A percentile compares a stretch with the other conserved stretches of the same genome.
phyloP scores from a whole-genome alignment of 805 yeast species.

The Metschnikowia lunata region DNA sequence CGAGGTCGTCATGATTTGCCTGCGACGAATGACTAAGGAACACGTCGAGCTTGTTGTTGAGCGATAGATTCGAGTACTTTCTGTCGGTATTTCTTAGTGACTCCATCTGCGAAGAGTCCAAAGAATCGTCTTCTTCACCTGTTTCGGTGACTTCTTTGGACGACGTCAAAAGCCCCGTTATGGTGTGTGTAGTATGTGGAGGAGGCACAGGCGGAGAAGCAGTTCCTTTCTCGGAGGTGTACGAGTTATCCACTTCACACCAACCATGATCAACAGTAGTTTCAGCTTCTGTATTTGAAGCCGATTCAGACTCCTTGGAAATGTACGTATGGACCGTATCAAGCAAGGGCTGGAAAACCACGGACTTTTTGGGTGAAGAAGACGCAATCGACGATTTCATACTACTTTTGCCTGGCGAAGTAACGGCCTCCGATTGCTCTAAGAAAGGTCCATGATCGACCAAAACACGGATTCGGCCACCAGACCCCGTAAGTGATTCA shows the following conservation, averaged over 20 bases:
- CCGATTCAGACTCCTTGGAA: constrained; percentile 3
- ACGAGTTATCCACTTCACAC: constrained; percentile 10
- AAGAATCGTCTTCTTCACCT: not conserved
- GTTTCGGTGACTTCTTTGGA: not conserved
- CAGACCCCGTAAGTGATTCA: not conserved
- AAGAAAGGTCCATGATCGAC: not conserved
- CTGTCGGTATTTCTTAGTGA: constrained; percentile 4
- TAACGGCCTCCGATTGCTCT: not conserved
- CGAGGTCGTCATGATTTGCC: constrained; percentile 25
- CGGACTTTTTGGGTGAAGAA: constrained; percentile 37
- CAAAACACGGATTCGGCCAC: no score
- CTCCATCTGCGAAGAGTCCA: constrained; percentile 13
- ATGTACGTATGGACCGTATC: constrained; percentile 14
- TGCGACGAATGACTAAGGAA: constrained; percentile 26
- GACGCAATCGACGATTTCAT: constrained; percentile 25
- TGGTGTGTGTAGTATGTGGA: constrained; percentile 16
- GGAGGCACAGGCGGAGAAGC: constrained; percentile 17
- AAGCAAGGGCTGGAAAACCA: constrained; percentile 25
- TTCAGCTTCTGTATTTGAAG: not conserved
- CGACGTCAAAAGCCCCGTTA: constrained; percentile 14
- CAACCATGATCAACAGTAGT: constrained; percentile 12
- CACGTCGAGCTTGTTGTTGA: constrained; percentile 44
- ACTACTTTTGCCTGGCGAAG: constrained; percentile 37
- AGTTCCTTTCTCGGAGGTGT: constrained; percentile 3
- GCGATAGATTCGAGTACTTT: constrained; percentile 28